Percentiles rank a stretch among this genome's conserved stretches.
Evolutionary conservation across 768 basidiomycete species (phyloP).

Genomic region (Coprinopsis strossmayeri): DNA sequence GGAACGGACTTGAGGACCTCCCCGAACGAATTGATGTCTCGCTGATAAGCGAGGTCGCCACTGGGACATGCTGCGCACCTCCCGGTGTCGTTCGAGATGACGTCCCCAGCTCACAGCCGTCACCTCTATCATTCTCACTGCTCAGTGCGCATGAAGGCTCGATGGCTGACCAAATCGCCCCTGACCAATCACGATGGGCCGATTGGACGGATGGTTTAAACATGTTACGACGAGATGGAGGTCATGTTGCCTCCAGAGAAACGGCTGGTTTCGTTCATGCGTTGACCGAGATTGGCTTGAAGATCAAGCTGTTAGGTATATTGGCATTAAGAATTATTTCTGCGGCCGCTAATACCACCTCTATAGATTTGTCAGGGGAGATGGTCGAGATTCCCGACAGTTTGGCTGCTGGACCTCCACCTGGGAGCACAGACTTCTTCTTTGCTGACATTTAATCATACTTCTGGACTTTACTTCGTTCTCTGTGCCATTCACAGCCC

Average conservation of each 20-base stretch:
- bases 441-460: conserved; percentile 53
- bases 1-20: conserved; percentile 79
- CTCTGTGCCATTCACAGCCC: not conserved
- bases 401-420: conserved; percentile 71
- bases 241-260: conserved; percentile 78
- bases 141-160: conserved; percentile 64
- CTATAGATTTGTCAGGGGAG: conserved; percentile 86
- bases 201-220: conserved; percentile 95
- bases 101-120: conserved; percentile 34
- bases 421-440: conserved; percentile 77
- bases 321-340: conserved; percentile 10
- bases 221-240: conserved; percentile 76
- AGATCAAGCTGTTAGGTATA: conserved; percentile 83
- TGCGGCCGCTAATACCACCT: too few species aligned
- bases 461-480: not conserved
- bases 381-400: conserved; percentile 85
- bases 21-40: conserved; percentile 82
- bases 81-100: conserved; percentile 60
- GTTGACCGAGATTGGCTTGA: conserved; percentile 86
- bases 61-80: conserved; percentile 65
- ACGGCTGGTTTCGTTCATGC: conserved; percentile 83
- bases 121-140: conserved; percentile 73
- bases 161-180: conserved; percentile 72
- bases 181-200: conserved; percentile 74
- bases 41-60: conserved; percentile 72